These are phyloP conservation scores for Globisporangium lucens DNA, from an alignment of 352 stramenopile genomes.

Conservation along the genomic window DNA sequence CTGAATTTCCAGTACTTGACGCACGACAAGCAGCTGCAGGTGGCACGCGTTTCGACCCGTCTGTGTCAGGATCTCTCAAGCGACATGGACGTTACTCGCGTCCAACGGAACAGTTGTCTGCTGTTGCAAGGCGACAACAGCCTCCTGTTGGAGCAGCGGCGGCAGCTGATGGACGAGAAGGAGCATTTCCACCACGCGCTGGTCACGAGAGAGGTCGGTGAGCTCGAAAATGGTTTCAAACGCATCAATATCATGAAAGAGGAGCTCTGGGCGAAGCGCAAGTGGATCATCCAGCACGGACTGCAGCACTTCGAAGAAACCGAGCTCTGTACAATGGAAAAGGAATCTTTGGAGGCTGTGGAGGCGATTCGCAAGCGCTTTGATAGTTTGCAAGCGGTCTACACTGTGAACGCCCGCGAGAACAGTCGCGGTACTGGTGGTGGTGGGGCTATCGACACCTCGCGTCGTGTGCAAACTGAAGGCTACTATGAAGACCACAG, in stretches of 20 bases:
- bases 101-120: slow-evolving; percentile 19
- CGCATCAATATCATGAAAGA: slow-evolving; percentile 42
- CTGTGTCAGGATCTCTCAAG: slow-evolving; percentile 22
- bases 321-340: slow-evolving; percentile 18
- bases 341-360: slow-evolving; percentile 9
- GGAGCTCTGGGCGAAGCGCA: slow-evolving; percentile 31
- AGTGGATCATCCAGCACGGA: slow-evolving; percentile 31
- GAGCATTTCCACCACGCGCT: slow-evolving; percentile 20
- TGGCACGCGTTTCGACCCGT: slow-evolving; percentile 12
- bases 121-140: slow-evolving; percentile 18
- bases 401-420: slow-evolving; percentile 17
- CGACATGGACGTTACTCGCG: slow-evolving; percentile 30
- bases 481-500: not conserved
- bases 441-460: not conserved
- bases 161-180: slow-evolving; percentile 32
- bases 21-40: slow-evolving; percentile 11
- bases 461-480: slow-evolving; percentile 7
- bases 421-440: slow-evolving; percentile 16
- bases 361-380: slow-evolving; percentile 13
- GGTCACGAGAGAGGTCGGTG: slow-evolving; percentile 23
- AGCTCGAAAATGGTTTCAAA: slow-evolving; percentile 40
- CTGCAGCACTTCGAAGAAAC: slow-evolving; percentile 28
- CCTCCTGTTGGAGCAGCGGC: slow-evolving; percentile 27
- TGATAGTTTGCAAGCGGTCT: slow-evolving; percentile 10
- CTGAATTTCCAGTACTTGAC: slow-evolving; percentile 18